A percentile compares a stretch with the other conserved stretches of the same genome.
Conservation (phyloP, 2,329 filamentous ascomycete species). For the Bipolaris oryzae region DNA sequence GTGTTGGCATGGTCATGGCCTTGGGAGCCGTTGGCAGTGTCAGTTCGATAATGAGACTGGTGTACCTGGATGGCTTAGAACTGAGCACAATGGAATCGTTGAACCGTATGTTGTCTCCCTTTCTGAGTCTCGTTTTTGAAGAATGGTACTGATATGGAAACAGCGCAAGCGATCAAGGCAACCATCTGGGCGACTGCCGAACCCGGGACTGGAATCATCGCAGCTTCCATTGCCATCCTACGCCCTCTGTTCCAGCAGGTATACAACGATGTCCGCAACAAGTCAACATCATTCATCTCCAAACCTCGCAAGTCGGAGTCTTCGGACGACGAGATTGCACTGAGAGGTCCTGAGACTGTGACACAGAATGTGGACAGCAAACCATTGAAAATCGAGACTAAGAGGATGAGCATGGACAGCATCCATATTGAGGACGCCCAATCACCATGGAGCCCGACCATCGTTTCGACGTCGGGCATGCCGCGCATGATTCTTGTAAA, state of each 20-base stretch:
- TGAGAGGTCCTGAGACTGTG: slow-evolving; percentile 18
- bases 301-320: slow-evolving; percentile 17
- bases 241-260: slow-evolving; percentile 52
- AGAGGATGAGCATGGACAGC: slow-evolving; percentile 16
- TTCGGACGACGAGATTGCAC: slow-evolving; percentile 17
- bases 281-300: slow-evolving; percentile 21
- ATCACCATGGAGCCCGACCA: slow-evolving; percentile 30
- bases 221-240: slow-evolving; percentile 55
- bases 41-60: slow-evolving; percentile 41
- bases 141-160: slow-evolving; percentile 9
- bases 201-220: slow-evolving; percentile 58
- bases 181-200: slow-evolving; percentile 57
- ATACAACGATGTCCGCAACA: slow-evolving; percentile 24
- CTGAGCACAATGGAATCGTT: slow-evolving; percentile 18
- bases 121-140: not conserved
- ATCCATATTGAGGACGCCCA: slow-evolving; percentile 2
- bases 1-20: slow-evolving; percentile 53
- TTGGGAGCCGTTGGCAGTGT: slow-evolving; percentile 50
- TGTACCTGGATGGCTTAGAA: slow-evolving; percentile 37
- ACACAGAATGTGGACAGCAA: slow-evolving; percentile 10
- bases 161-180: slow-evolving; percentile 45
- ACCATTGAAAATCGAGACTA: no score
- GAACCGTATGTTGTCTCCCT: slow-evolving; percentile 10
- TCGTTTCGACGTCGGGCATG: slow-evolving; percentile 22
- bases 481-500: slow-evolving; percentile 21